Base-by-base conservation (phyloP, 768 basidiomycete genomes). In the Botryobasidium botryosum region DNA sequence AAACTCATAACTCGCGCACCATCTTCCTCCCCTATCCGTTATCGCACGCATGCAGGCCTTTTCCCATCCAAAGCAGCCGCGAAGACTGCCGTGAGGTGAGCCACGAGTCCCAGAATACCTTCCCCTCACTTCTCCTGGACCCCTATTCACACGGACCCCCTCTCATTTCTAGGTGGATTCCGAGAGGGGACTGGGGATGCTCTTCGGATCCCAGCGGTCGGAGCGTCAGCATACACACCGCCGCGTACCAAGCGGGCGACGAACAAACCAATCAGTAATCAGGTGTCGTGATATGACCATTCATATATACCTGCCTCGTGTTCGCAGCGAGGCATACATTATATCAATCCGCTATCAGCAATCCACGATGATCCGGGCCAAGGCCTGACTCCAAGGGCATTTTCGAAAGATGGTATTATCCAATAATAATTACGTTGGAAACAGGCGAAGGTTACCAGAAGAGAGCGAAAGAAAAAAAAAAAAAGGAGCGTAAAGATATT, bases 131-230 rank as follows among this genome's bases (percentile, higher is more conserved):
- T 1, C 18, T 24, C 13, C 13, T 15, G 25, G n/a, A 20, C 21
- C 21, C 28, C 12, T 25, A 13, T 26, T 32, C 6, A 17, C 31
- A n/a, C n/a, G n/a, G n/a, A 13, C 38, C 6, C 17, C 26, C 15
- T 29, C 3, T 44, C 17, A 2, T 2, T 26, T 50, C 41, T 59
- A 82, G 82, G 51, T 91, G 87, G 90, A 80, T 90, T 60, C 90
- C 90, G 39, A 78, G 86, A 54, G 82, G 78, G 45, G 92, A 96
- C 61, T 99, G 92, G 92, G 92, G 92, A 45, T 94, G 92, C 57
- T 69, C 84, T 2, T 64, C 85, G 25, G 94, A 99, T 60, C 94
- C 94, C 25, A 90, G 86, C 51, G 94, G 94, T 25, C 71, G 94
- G 40, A 88, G 85, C 51, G 92, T 97, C 57, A 79, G 74, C 61